phyloP scores from a whole-genome alignment of 495 filamentous ascomycete species.

The Penicillium pancosmium region DNA sequence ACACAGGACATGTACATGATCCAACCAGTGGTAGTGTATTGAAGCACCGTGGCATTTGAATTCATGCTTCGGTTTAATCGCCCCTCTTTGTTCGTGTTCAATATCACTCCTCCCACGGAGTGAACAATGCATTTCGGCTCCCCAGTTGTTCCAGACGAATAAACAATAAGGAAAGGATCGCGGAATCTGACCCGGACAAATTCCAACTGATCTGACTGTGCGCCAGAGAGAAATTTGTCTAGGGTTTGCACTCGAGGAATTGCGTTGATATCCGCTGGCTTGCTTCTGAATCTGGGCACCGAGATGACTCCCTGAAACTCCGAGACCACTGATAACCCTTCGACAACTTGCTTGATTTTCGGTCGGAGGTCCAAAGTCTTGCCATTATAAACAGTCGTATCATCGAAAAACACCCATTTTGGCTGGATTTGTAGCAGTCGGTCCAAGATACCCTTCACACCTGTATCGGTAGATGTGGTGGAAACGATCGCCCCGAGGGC shows the following conservation, averaged over 20 bases:
- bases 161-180: conserved; percentile 75
- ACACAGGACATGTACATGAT: conserved; percentile 76
- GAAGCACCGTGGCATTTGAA: conserved; percentile 49
- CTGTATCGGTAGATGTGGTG: conserved; percentile 76
- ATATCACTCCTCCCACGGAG: conserved; percentile 19
- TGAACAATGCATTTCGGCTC: conserved; percentile 84
- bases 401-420: conserved; percentile 74
- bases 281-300: conserved; percentile 60
- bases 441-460: conserved; percentile 73
- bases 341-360: conserved; percentile 69
- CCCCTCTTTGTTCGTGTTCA: conserved; percentile 58
- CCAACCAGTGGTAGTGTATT: conserved; percentile 74
- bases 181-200: conserved; percentile 55
- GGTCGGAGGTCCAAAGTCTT: conserved; percentile 67
- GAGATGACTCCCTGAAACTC: conserved; percentile 66
- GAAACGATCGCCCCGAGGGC: conserved; percentile 71
- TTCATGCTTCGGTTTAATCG: conserved; percentile 59
- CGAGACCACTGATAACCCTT: conserved; percentile 57
- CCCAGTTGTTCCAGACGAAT: conserved; percentile 75
- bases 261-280: conserved; percentile 57
- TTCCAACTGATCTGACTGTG: conserved; percentile 43
- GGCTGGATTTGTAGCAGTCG: conserved; percentile 71
- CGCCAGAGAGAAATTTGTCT: conserved; percentile 51
- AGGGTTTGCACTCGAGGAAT: conserved; percentile 59
- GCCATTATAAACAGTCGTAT: conserved; percentile 75